A percentile compares a stretch with the other conserved stretches of the same genome.
phyloP scores from a whole-genome alignment of 306 rosid species.

The Acmispon strigosus region DNA sequence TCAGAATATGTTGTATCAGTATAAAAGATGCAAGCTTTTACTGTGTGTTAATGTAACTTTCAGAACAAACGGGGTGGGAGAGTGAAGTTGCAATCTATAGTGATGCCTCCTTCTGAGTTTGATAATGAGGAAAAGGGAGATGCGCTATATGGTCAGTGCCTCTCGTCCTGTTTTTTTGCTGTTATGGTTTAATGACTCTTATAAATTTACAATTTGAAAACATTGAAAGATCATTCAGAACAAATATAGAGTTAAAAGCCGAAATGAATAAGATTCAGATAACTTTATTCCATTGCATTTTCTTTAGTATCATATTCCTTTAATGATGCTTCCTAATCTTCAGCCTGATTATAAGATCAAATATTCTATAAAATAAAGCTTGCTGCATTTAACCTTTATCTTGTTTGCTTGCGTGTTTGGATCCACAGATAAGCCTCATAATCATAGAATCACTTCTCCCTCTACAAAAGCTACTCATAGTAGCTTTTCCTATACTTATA shows the following conservation, averaged over 20 bases:
- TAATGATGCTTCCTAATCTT: neutral
- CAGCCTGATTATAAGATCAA: neutral
- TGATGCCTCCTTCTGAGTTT: conserved; percentile 50
- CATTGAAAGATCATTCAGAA: neutral
- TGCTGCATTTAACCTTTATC: neutral
- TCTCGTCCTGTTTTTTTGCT: neutral
- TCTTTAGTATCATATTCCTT: neutral
- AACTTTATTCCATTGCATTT: neutral
- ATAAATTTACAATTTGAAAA: neutral
- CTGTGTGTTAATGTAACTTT: neutral
- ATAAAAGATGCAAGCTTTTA: neutral
- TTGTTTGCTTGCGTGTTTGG: neutral
- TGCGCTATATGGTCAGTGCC: conserved; percentile 51
- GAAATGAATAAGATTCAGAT: neutral
- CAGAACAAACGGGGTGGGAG: conserved; percentile 80
- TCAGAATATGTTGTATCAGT: neutral
- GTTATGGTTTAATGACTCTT: neutral
- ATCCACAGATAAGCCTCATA: too few species aligned
- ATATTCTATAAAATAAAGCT: neutral
- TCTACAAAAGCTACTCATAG: too few species aligned
- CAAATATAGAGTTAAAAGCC: neutral
- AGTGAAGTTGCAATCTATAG: conserved; percentile 57
- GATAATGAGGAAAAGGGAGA: conserved; percentile 56
- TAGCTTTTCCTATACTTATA: too few species aligned
- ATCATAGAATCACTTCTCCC: too few species aligned